A percentile compares a stretch with the other conserved stretches of the same genome.
Evolutionary conservation across 2,329 filamentous ascomycete genomes (phyloP).

Genomic region (Aspergillus texensis): DNA sequence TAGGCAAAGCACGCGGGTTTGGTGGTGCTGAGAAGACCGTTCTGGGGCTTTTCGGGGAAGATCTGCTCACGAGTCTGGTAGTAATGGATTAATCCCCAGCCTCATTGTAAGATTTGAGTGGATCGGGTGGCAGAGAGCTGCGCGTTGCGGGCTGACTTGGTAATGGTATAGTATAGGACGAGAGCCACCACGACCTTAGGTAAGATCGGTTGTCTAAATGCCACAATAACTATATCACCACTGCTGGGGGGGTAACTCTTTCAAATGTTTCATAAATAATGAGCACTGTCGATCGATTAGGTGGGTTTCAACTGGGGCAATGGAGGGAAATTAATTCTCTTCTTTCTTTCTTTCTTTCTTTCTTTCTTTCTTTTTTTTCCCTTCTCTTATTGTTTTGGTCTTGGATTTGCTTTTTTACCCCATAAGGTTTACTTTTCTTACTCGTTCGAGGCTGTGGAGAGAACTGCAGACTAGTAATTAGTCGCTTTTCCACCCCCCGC

Average conservation of each 20-base stretch:
- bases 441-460: constrained; percentile 9
- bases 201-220: background rate
- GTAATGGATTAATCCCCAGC: constrained; percentile 2
- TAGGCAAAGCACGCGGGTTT: constrained; percentile 8
- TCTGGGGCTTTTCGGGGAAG: constrained; percentile 15
- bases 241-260: background rate
- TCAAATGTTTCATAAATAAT: background rate
- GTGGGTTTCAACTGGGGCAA: too few species aligned
- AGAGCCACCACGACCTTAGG: background rate
- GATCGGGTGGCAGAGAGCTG: constrained; percentile 8
- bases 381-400: background rate
- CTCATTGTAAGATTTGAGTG: constrained; percentile 10
- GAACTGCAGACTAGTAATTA: constrained; percentile 14
- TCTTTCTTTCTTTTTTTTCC: background rate
- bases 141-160: background rate
- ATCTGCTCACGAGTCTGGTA: constrained; percentile 3
- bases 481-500: constrained; percentile 16
- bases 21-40: background rate
- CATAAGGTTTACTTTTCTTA: constrained; percentile 6
- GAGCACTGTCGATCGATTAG: background rate
- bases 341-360: background rate
- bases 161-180: background rate
- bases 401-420: constrained; percentile 3
- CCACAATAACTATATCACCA: background rate
- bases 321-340: background rate